phyloP scores from a whole-genome alignment of 129 eudicot genomes.

The Solidago caesia region DNA sequence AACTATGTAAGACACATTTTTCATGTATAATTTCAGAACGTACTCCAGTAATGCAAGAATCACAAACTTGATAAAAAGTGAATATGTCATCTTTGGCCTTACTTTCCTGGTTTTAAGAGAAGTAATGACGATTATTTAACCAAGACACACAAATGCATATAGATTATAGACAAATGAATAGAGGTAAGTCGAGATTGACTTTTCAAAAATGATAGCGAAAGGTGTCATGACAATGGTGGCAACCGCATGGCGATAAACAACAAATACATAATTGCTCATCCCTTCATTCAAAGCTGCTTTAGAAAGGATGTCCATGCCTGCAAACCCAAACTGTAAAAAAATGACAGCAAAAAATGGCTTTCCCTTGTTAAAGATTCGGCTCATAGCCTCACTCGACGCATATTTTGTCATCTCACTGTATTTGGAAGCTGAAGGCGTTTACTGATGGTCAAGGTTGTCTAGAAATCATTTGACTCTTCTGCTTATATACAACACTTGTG shows the following conservation, averaged over 20 bases:
- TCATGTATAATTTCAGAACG: conserved; percentile 8
- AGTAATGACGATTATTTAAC: neutral
- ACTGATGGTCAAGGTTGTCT: neutral
- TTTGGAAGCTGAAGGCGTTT: conserved; percentile 5
- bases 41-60: conserved; percentile 60
- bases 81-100: conserved; percentile 60
- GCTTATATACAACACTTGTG: conserved; percentile 28
- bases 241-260: conserved; percentile 73
- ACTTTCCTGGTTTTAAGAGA: conserved; percentile 40
- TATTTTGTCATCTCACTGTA: conserved; percentile 25
- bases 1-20: neutral
- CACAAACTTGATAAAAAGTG: conserved; percentile 48
- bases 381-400: conserved; percentile 26
- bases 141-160: neutral
- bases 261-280: conserved; percentile 79
- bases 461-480: conserved; percentile 10
- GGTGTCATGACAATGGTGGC: conserved; percentile 70
- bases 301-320: conserved; percentile 79
- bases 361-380: conserved; percentile 31
- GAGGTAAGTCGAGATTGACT: conserved; percentile 32
- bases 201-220: conserved; percentile 72
- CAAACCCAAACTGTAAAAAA: conserved; percentile 72
- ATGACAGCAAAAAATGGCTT: conserved; percentile 67
- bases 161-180: neutral
- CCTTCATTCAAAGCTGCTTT: conserved; percentile 72